Evolutionary conservation across 805 yeast genomes (phyloP), one percentile per base, ranked within the genome.

Genomic region (Huiozyma sinensis): DNA sequence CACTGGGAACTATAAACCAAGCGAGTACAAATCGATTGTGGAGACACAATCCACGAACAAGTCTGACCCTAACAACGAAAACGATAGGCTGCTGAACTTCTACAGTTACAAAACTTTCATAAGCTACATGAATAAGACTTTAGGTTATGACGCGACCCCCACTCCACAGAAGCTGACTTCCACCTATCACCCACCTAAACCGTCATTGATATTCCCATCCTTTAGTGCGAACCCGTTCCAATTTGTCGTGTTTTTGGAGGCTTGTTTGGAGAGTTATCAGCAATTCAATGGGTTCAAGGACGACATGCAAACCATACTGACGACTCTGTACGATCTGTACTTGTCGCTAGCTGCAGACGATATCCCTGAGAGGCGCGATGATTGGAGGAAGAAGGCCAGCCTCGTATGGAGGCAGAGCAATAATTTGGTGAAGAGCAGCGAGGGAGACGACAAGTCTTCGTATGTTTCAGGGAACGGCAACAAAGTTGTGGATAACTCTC

Each of bases 201-300:
- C 97, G 6, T 72, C 88, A 38, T 69, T 90, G 35, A 84, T 90
- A 1, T 92, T 87, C 57, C 80, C 90, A 2, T 79, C 94, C 1
- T 92, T 92, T 60, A 77, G 84, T n/a, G 76, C 81, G 51, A 86
- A 83, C 57, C 88, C 92, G 0, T 76, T 80, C 55, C 92, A 89
- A 56, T 90, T 92, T 70, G 92, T 89, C 28, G 83, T 85, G 6
- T 92, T 92, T 50, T 63, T 92, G 45, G 98, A 92, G 59, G 97
- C 97, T 0, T 87, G 95, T 53, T 64, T 88, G 11, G 85, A 81
- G 52, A 72, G 83, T 9, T 84, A 84, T 56, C 88, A 81, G 44
- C 73, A 72, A 45, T 84, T 80, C 55, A 92, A 83, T 43, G 90
- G 92, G 0, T 63, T 61, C 38, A 62, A 58, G 41, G 76, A 74